These are phyloP conservation scores for Rubia tinctorum DNA, from an alignment of 305 asterid genomes.

Conservation along the genomic window DNA sequence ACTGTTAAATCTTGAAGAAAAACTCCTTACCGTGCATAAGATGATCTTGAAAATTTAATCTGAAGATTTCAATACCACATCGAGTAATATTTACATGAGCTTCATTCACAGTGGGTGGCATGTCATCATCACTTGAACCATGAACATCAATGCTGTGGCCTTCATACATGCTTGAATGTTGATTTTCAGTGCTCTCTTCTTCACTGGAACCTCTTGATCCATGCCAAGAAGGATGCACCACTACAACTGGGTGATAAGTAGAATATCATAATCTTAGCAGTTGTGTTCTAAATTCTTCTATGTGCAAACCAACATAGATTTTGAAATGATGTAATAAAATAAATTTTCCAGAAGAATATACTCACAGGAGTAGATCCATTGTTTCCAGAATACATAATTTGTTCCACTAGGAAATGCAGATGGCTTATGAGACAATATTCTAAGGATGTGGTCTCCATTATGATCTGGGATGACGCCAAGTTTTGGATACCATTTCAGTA, in stretches of 20 bases:
- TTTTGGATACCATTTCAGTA: conserved; percentile 27
- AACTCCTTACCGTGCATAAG: neutral
- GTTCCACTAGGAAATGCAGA: conserved; percentile 43
- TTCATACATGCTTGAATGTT: neutral
- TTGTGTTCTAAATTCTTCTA: neutral
- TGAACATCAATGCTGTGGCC: conserved; percentile 15
- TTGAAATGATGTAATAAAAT: neutral
- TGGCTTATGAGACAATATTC: conserved; percentile 34
- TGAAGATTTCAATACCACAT: neutral
- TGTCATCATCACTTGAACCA: conserved; percentile 17
- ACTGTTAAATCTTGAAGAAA: neutral
- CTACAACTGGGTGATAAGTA: conserved; percentile 4
- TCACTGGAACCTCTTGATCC: neutral
- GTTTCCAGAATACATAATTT: conserved; percentile 24
- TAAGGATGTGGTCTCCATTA: conserved; percentile 27
- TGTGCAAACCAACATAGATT: neutral
- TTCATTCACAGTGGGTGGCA: neutral
- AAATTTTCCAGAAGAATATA: neutral
- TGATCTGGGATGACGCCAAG: conserved; percentile 32
- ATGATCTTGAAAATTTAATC: neutral
- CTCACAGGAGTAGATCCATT: conserved; percentile 35
- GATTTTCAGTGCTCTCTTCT: neutral
- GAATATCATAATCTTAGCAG: neutral
- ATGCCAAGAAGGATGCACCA: conserved; percentile 13
- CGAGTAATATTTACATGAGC: neutral